Percentiles rank a stretch among this genome's conserved stretches.
phyloP scores from a whole-genome alignment of 78 protist species.

The Blattamonas nauphoetae region DNA sequence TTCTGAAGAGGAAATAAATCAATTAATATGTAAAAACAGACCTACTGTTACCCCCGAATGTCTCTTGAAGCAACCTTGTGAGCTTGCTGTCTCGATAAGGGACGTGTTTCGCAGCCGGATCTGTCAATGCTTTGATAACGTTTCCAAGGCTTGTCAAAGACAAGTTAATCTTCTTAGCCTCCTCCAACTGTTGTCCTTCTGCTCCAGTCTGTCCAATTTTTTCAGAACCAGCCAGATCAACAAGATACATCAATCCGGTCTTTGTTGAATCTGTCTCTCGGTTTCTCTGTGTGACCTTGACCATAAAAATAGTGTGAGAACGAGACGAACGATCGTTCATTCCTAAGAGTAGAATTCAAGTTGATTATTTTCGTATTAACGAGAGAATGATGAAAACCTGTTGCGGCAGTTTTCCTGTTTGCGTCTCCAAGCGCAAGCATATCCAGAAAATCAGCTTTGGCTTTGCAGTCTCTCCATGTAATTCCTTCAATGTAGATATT shows the following conservation, averaged over 20 bases:
- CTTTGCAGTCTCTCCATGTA: not conserved
- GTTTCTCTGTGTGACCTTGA: not conserved
- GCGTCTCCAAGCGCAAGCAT: not conserved
- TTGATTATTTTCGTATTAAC: too few relatives aligned
- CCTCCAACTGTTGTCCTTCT: conserved; percentile 44
- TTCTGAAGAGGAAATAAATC: too few relatives aligned
- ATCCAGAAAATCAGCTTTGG: not conserved
- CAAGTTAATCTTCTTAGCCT: conserved; percentile 38
- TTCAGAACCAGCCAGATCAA: conserved; percentile 10
- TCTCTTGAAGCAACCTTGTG: conserved; percentile 43
- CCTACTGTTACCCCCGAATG: conserved; percentile 20
- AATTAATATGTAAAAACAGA: too few relatives aligned
- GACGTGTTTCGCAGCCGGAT: conserved; percentile 16
- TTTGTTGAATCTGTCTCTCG: not conserved
- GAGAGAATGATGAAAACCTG: not conserved
- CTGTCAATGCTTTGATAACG: conserved; percentile 52
- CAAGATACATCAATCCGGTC: not conserved
- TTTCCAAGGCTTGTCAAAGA: conserved; percentile 48
- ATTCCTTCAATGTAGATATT: not conserved
- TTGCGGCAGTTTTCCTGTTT: conserved; percentile 8
- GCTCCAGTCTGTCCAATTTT: not conserved
- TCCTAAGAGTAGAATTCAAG: not conserved
- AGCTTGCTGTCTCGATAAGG: conserved; percentile 66
- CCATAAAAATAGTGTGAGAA: not conserved
- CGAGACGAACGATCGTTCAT: conserved; percentile 26